phyloP scores from a whole-genome alignment of 2,329 filamentous ascomycete genomes.

The Trichothecium sympodiale region DNA sequence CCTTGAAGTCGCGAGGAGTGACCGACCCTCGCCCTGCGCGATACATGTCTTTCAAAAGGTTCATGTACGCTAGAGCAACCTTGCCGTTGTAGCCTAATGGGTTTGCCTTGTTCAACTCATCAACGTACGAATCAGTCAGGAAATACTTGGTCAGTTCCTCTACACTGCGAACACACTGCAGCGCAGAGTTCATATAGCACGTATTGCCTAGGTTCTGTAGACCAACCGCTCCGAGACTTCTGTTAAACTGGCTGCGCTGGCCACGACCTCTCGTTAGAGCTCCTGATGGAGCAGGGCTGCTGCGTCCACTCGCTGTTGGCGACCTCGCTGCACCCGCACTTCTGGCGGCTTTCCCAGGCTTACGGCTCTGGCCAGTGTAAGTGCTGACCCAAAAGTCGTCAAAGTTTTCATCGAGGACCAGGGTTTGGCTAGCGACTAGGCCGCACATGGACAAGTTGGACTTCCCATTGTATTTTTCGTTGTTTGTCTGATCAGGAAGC shows the following conservation, averaged over 20 bases:
- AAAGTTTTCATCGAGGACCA: slow-evolving; percentile 76
- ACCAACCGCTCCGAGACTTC: slow-evolving; percentile 66
- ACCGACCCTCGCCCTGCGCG: slow-evolving; percentile 58
- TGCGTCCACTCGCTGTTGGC: slow-evolving; percentile 45
- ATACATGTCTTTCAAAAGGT: slow-evolving; percentile 69
- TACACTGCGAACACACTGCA: slow-evolving; percentile 88
- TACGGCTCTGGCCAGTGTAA: slow-evolving; percentile 19
- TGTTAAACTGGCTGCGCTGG: slow-evolving; percentile 58
- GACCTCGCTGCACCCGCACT: background rate
- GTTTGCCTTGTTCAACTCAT: slow-evolving; percentile 77
- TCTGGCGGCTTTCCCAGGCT: background rate
- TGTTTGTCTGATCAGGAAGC: slow-evolving; percentile 53
- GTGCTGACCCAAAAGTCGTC: slow-evolving; percentile 48
- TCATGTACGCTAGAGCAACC: slow-evolving; percentile 76
- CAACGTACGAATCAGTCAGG: slow-evolving; percentile 58
- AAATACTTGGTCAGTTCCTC: slow-evolving; percentile 93
- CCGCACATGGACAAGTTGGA: slow-evolving; percentile 54
- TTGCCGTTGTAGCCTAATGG: slow-evolving; percentile 75
- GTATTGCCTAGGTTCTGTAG: slow-evolving; percentile 90
- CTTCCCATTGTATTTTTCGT: slow-evolving; percentile 68
- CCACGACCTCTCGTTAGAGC: slow-evolving; percentile 60
- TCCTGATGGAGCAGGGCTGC: slow-evolving; percentile 51
- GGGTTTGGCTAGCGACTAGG: slow-evolving; percentile 59
- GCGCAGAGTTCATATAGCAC: slow-evolving; percentile 97
- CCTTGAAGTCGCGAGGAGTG: slow-evolving; percentile 72